Conservation (phyloP, 805 yeast species). For the Kluyveromyces dobzhanskii region DNA sequence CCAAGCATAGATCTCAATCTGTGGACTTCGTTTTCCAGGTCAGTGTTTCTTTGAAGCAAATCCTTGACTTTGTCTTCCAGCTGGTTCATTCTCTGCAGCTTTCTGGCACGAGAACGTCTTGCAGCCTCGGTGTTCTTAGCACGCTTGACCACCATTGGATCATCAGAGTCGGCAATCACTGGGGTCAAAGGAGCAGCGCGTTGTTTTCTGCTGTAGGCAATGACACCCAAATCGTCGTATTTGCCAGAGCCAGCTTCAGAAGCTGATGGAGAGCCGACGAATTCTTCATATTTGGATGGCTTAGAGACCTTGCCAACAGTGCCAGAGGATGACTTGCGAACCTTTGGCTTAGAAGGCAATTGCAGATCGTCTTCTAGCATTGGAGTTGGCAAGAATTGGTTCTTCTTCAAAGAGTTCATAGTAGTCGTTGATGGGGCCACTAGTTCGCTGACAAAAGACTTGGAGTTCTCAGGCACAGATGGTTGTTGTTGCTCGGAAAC, state of each 20-base stretch:
- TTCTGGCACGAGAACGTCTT: slow-evolving; percentile 87
- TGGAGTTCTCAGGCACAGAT: not conserved
- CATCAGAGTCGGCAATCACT: slow-evolving; percentile 47
- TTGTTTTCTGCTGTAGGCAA: slow-evolving; percentile 70
- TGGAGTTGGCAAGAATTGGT: slow-evolving; percentile 29
- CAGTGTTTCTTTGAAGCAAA: slow-evolving; percentile 49
- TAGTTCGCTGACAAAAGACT: not conserved
- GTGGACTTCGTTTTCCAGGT: slow-evolving; percentile 53
- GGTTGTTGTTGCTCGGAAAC: not conserved
- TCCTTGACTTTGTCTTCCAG: slow-evolving; percentile 70
- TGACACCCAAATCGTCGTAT: slow-evolving; percentile 66
- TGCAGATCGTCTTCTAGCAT: slow-evolving; percentile 20
- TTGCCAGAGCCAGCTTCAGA: slow-evolving; percentile 18
- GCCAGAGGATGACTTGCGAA: slow-evolving; percentile 1
- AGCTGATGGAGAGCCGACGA: not conserved
- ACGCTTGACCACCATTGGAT: slow-evolving; percentile 73
- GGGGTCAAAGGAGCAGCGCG: slow-evolving; percentile 67
- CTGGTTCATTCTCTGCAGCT: slow-evolving; percentile 79
- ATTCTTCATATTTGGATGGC: slow-evolving; percentile 5
- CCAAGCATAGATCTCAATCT: slow-evolving; percentile 46
- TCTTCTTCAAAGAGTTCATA: slow-evolving; percentile 1
- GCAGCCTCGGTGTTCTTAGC: slow-evolving; percentile 97
- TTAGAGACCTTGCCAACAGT: slow-evolving; percentile 22
- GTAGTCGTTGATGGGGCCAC: not conserved
- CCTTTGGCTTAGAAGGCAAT: not conserved